Evolutionary conservation across 352 stramenopile species (phyloP).

Genomic region (Pythium coloratum): DNA sequence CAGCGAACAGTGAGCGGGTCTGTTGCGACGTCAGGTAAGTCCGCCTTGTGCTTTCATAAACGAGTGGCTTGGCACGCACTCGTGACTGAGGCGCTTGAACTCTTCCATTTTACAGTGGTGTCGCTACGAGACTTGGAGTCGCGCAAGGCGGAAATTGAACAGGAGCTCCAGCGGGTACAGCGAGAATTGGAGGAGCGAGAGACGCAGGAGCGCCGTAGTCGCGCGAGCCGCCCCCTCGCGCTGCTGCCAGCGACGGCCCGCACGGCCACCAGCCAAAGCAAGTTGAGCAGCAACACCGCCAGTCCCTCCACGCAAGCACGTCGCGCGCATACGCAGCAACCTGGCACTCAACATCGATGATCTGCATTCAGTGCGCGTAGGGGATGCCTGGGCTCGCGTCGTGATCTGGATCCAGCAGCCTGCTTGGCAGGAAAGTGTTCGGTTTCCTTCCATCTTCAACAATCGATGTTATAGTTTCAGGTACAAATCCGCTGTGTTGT

Average conservation of each 20-base stretch:
- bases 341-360: slow-evolving; percentile 13
- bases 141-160: slow-evolving; percentile 61
- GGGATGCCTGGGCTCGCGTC: too few species aligned
- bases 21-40: neutral
- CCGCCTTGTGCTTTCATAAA: too few species aligned
- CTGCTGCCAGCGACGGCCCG: slow-evolving; percentile 13
- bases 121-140: slow-evolving; percentile 57
- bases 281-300: neutral
- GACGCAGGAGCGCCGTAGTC: slow-evolving; percentile 16
- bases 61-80: too few species aligned
- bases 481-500: neutral
- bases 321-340: neutral
- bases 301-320: neutral
- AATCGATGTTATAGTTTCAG: neutral
- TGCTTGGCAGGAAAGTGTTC: too few species aligned
- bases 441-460: neutral
- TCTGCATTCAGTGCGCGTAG: neutral
- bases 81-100: neutral
- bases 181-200: slow-evolving; percentile 39
- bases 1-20: neutral
- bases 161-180: slow-evolving; percentile 47
- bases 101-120: slow-evolving; percentile 28
- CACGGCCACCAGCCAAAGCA: neutral
- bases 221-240: slow-evolving; percentile 17
- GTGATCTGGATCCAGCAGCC: too few species aligned